Evolutionary conservation across 108 stramenopile species (phyloP), one percentile per base, ranked within the genome.

Genomic region (Pseudonitzschia multistriata): DNA sequence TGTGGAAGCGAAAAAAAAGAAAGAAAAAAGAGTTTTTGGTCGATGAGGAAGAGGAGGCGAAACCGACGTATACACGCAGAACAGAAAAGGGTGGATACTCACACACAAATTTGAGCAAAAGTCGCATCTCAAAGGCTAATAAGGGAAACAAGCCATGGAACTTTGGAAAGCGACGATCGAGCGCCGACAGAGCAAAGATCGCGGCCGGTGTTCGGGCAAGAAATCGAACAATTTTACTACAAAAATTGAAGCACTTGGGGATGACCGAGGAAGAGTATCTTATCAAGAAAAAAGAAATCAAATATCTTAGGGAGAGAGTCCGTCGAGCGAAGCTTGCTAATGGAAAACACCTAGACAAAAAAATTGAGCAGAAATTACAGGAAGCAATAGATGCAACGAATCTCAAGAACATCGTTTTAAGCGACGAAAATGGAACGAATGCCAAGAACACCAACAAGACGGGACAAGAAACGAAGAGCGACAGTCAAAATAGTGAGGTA

Each of bases 131-230:
- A 15, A 10, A 66, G 31, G 81, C 85, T 7, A 86, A 86, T 60
- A 37, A 39, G 29, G 85, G 85, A 19, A 86, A 86, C 35, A 77
- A 67, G 3, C 85, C 85, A 1, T 86, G 85, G 85, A 86, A 86
- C 50, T 82, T 81, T 52, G 85, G 85, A 0, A 73, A 67, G 55
- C 65, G 71, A 66, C 71, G 81, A 3, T 63, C 60, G 0, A 63
- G 63, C n/a, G 79, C 71, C 11, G 76, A 73, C 37, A 70, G 53
- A 14, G 81, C 81, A 25, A 77, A 78, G 33, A 86, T 86, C 47
- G 64, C 74, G 7, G 79, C 78, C 3, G 85, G 74, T 15, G 81
- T 82, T 13, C 76, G 79, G 5, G 81, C 81, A 1, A 67, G 82
- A 19, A 85, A 85, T 76, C 74, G 77, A 25, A 67, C 79, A 0